Conservation (phyloP, 306 rosid species). For the Pterocarpus santalinus region DNA sequence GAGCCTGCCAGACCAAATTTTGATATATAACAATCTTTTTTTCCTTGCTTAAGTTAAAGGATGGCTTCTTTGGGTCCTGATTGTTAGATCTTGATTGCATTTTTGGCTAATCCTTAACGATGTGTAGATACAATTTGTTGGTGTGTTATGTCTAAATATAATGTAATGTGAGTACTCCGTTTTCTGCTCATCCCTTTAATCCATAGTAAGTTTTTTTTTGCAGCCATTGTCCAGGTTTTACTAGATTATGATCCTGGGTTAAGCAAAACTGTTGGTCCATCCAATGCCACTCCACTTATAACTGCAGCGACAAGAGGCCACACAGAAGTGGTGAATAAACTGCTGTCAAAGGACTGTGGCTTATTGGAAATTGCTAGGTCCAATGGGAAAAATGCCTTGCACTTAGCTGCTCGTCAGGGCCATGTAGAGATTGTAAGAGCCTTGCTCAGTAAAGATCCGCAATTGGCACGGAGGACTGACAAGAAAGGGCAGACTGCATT, state of each 20-base stretch:
- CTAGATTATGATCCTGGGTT: conserved; percentile 78
- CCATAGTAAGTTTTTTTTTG: conserved; percentile 34
- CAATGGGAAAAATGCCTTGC: conserved; percentile 94
- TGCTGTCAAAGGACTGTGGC: conserved; percentile 79
- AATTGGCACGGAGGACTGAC: conserved; percentile 94
- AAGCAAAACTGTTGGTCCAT: conserved; percentile 86
- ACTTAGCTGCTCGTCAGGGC: conserved; percentile 93
- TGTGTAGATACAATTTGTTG: conserved; percentile 22
- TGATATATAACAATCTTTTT: not conserved
- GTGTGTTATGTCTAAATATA: not conserved
- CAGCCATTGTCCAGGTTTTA: conserved; percentile 91
- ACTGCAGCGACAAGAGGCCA: conserved; percentile 94
- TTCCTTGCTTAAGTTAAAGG: conserved; percentile 1
- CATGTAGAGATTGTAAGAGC: conserved; percentile 83
- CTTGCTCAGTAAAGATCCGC: conserved; percentile 81
- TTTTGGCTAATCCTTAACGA: not conserved
- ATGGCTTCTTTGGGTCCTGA: conserved; percentile 36
- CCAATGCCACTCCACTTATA: conserved; percentile 89
- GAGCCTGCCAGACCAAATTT: conserved; percentile 4
- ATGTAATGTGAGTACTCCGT: conserved; percentile 14
- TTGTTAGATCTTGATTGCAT: not conserved
- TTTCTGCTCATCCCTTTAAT: conserved; percentile 35
- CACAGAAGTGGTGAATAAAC: conserved; percentile 79
- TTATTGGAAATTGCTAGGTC: conserved; percentile 80
- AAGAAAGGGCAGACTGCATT: conserved; percentile 98